Percentiles rank a stretch among this genome's conserved stretches.
These are phyloP conservation scores for Camellia oleifera DNA, from an alignment of 179 eudicot genomes.

Conservation along the genomic window DNA sequence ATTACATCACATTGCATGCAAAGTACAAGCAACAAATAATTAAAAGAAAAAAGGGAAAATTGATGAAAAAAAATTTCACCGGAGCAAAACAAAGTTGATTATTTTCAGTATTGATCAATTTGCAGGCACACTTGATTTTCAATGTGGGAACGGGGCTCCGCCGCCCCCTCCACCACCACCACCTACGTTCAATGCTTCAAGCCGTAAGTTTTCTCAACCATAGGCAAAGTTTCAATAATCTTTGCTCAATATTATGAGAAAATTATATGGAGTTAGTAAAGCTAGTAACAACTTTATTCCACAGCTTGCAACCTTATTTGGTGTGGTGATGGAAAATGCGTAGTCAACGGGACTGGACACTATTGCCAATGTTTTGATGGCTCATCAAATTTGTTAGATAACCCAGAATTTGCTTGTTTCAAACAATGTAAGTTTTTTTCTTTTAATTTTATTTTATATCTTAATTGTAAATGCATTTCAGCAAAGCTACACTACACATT, in stretches of 20 bases:
- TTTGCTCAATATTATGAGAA: background rate
- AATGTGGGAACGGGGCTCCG: constrained; percentile 16
- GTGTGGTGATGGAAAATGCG: constrained; percentile 31
- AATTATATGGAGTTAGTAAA: background rate
- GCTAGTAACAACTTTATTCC: background rate
- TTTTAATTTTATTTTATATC: too few species aligned
- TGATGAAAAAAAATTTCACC: too few species aligned
- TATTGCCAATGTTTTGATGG: constrained; percentile 26
- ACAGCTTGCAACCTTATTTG: constrained; percentile 29
- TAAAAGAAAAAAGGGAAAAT: too few species aligned
- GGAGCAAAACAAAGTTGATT: background rate
- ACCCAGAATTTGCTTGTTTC: constrained; percentile 15
- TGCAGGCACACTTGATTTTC: constrained; percentile 21
- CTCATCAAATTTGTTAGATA: constrained; percentile 14
- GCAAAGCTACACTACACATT: too few species aligned
- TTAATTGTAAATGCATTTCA: too few species aligned
- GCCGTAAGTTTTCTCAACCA: constrained; percentile 6
- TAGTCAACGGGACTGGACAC: constrained; percentile 18
- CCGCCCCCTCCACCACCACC: constrained; percentile 12
- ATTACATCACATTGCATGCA: too few species aligned
- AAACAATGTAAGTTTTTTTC: constrained; percentile 20
- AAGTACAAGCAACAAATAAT: too few species aligned
- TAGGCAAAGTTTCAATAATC: background rate
- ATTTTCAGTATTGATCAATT: background rate
- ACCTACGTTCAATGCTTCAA: constrained; percentile 5